Evolutionary conservation across 768 basidiomycete genomes (phyloP).

Genomic region (Tricholoma bakamatsutake): DNA sequence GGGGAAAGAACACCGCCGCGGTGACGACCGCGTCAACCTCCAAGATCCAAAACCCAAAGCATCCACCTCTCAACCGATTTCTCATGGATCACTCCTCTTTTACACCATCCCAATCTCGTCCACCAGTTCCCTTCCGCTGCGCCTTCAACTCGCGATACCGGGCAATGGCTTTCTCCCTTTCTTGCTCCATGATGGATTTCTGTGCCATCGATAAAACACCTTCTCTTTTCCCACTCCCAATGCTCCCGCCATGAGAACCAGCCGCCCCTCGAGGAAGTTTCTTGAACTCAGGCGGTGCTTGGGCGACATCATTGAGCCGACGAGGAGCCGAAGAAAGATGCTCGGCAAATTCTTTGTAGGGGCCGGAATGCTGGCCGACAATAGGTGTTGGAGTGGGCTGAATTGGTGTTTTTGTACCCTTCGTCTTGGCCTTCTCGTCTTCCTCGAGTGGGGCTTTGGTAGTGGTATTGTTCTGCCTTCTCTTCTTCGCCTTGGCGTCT

Average conservation of each 20-base stretch:
- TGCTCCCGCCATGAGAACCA: slow-evolving; percentile 10
- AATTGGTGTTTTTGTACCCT: neutral
- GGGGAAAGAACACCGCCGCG: neutral
- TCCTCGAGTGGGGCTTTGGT: slow-evolving; percentile 10
- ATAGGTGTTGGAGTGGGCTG: slow-evolving; percentile 3
- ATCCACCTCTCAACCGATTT: neutral
- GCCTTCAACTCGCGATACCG: slow-evolving; percentile 69
- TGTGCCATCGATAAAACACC: slow-evolving; percentile 69
- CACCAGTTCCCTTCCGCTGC: slow-evolving; percentile 23
- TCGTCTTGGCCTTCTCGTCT: slow-evolving; percentile 10
- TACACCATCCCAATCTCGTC: slow-evolving; percentile 5
- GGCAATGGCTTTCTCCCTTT: slow-evolving; percentile 63
- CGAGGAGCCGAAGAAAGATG: slow-evolving; percentile 51
- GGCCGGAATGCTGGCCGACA: slow-evolving; percentile 19
- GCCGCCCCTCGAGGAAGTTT: slow-evolving; percentile 32
- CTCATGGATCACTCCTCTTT: slow-evolving; percentile 2
- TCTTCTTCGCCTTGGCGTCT: slow-evolving; percentile 23
- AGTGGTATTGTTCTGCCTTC: slow-evolving; percentile 11
- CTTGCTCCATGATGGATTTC: slow-evolving; percentile 69
- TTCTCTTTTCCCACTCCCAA: slow-evolving; percentile 26
- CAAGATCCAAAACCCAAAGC: neutral
- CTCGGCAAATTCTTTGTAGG: slow-evolving; percentile 44
- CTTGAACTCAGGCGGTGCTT: slow-evolving; percentile 24
- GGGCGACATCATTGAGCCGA: slow-evolving; percentile 28
- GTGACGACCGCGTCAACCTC: too few relatives aligned